Conservation (phyloP, 257 asterid species). For the Salvia rosmarinus region DNA sequence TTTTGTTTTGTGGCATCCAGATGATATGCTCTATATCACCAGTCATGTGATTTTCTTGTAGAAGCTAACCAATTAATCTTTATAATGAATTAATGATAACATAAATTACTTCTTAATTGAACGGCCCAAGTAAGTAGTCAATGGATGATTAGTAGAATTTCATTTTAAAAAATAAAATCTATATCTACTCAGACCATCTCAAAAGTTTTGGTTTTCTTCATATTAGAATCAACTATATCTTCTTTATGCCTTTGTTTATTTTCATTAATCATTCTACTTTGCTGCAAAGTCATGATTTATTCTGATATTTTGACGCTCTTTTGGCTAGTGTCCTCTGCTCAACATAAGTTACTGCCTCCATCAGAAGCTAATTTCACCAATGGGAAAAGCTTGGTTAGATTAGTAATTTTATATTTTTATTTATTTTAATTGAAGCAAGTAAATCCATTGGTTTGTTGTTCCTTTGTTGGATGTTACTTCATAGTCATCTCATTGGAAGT, state of each 20-base stretch:
- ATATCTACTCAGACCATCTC: neutral
- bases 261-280: neutral
- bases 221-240: neutral
- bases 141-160: neutral
- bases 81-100: neutral
- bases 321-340: constrained; percentile 71
- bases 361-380: constrained; percentile 61
- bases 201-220: constrained; percentile 11
- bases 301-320: constrained; percentile 35
- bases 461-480: constrained; percentile 25
- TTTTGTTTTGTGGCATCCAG: constrained; percentile 25
- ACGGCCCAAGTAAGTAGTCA: constrained; percentile 10
- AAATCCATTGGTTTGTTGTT: constrained; percentile 1
- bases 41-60: constrained; percentile 24
- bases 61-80: constrained; percentile 4
- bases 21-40: constrained; percentile 25
- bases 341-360: constrained; percentile 75
- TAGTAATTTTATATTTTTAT: neutral
- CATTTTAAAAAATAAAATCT: neutral
- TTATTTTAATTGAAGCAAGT: constrained; percentile 9
- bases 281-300: constrained; percentile 18
- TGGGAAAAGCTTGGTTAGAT: constrained; percentile 62
- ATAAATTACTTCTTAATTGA: constrained; percentile 21
- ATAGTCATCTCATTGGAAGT: constrained; percentile 22
- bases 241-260: neutral